Conservation (phyloP, 2,329 filamentous ascomycete species). For the Pochonia chlamydosporia region DNA sequence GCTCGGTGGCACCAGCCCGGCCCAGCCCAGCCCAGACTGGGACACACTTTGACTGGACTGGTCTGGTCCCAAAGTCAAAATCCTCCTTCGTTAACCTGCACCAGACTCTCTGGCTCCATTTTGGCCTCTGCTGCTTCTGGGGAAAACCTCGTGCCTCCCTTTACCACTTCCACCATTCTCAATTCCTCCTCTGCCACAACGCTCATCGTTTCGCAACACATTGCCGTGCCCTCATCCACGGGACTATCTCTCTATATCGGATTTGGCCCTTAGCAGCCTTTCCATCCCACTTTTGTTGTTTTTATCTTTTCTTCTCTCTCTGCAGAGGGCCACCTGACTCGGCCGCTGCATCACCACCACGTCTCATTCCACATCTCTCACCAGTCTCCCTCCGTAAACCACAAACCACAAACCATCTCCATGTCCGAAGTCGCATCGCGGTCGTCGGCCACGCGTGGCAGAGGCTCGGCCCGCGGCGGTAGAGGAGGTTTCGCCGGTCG, state of each 20-base stretch:
- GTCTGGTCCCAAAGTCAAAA: conserved; percentile 25
- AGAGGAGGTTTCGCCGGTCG: conserved; percentile 69
- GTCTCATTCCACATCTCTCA: conserved; percentile 22
- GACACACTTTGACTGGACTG: too few relatives aligned
- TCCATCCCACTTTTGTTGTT: conserved; percentile 16
- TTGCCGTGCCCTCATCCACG: conserved; percentile 22
- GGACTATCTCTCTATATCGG: conserved; percentile 21
- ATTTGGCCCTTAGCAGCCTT: conserved; percentile 20
- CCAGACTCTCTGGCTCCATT: too few relatives aligned
- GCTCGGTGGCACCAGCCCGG: too few relatives aligned
- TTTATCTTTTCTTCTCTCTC: conserved; percentile 25
- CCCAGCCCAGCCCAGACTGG: too few relatives aligned
- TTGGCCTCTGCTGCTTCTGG: conserved; percentile 27
- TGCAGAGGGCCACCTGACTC: conserved; percentile 23
- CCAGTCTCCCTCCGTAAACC: conserved; percentile 67
- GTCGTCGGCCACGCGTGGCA: conserved; percentile 77
- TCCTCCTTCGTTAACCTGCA: conserved; percentile 27
- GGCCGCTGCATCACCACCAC: conserved; percentile 5
- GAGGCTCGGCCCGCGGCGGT: conserved; percentile 84
- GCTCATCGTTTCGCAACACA: conserved; percentile 20
- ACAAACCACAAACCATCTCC: conserved; percentile 34
- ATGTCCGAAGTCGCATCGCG: conserved; percentile 96
- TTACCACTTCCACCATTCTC: conserved; percentile 15
- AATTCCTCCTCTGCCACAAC: conserved; percentile 3
- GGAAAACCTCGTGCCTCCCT: conserved; percentile 32